Base-by-base conservation (phyloP, 768 basidiomycete species). In the Boletales sp. region DNA sequence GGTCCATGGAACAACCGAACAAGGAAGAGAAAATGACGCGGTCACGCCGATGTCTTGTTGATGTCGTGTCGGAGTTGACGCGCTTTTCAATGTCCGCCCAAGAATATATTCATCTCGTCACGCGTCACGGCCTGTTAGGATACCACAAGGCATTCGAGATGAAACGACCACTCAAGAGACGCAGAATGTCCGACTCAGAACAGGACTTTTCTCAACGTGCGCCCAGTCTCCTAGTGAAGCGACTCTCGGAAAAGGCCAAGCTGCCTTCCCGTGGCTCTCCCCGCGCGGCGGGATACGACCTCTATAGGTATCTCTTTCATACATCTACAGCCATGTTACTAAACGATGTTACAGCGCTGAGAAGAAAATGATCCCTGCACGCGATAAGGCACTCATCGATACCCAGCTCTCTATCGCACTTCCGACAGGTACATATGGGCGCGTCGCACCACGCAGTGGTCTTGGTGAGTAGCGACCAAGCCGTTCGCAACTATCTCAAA, bases 391-490 rank as follows among this genome's bases (percentile, higher is more conserved):
- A 5, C 73, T 98, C 34, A 70, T 99, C 35, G 87, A 94, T 64
- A 93, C 92, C 14, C 91, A 94, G 56, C 74, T 98, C 46, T 94
- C 93, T 21, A 86, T 99, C 53, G 94, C 94, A 18, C 91, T 99
- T 2, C 96, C 96, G 1, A 72, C 74, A 38, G 96, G 94, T 3
- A 94, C 93, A 4, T 98, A 99, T 64, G 96, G 95, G 55, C 91
- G 96, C 47, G 86, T 99, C 50, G 96, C 96, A 3, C 96, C 96
- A 17, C 82, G 95, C 19, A 92, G 88, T 66, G 96, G 96, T 17
- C 83, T 98, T 25, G 95, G 95, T 96, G 52, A 46, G 86, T 69
- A 17, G 18, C 11, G 30, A 13, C 13, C 7, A 37, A 13, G 31
- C 31, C 41, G n/a, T 19, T 30, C 39, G 46, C 17, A 48, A 28